These are phyloP conservation scores for Epithele typhae DNA, from an alignment of 768 basidiomycete genomes.

Conservation along the genomic window DNA sequence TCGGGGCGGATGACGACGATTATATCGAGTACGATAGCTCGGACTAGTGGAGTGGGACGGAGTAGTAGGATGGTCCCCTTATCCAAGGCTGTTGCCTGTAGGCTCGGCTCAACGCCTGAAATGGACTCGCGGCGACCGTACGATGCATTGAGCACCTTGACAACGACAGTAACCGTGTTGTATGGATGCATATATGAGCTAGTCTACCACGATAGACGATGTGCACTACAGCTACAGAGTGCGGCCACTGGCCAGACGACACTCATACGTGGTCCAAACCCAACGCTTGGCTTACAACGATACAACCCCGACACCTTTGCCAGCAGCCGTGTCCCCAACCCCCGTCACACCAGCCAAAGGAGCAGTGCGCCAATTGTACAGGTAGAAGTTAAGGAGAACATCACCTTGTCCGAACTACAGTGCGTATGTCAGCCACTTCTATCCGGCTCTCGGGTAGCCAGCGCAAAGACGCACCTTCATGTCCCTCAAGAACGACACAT, in stretches of 20 bases:
- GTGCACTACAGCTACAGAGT: conserved; percentile 3
- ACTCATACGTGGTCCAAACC: too few relatives aligned
- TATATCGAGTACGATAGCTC: conserved; percentile 85
- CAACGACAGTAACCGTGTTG: too few relatives aligned
- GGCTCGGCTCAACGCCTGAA: too few relatives aligned
- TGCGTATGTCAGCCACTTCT: background rate
- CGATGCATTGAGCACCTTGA: too few relatives aligned
- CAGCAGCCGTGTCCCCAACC: conserved; percentile 50
- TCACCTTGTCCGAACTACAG: conserved; percentile 90
- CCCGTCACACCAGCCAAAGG: conserved; percentile 67
- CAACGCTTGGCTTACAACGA: conserved; percentile 62
- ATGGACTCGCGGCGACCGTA: too few relatives aligned
- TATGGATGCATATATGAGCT: conserved; percentile 8
- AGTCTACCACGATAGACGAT: conserved; percentile 4
- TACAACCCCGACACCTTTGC: conserved; percentile 84
- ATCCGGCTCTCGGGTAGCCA: too few relatives aligned
- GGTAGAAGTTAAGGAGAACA: conserved; percentile 86
- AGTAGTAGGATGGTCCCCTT: too few relatives aligned
- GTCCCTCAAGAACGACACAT: conserved; percentile 73
- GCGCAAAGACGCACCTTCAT: conserved; percentile 58
- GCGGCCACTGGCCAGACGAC: too few relatives aligned
- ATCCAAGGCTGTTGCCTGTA: too few relatives aligned
- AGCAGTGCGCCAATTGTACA: conserved; percentile 93
- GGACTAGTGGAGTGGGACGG: too few relatives aligned
- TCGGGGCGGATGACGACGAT: conserved; percentile 58